phyloP scores from a whole-genome alignment of 2,329 filamentous ascomycete genomes.

The Sarocladium oryzae region DNA sequence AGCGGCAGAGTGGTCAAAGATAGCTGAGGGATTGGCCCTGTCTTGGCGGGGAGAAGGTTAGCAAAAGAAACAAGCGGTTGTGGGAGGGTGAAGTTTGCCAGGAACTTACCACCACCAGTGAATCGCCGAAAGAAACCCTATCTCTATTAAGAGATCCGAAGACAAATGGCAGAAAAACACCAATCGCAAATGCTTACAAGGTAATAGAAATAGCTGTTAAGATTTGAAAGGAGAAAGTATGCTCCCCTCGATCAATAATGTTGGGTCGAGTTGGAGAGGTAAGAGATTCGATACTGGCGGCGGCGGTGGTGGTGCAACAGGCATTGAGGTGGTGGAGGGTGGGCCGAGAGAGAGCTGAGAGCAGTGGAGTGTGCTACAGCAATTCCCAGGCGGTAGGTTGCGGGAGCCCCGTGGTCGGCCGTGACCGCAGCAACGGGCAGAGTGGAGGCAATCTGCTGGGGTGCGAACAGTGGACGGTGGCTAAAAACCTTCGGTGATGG shows the following conservation, averaged over 20 bases:
- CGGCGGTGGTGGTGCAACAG: too few relatives aligned
- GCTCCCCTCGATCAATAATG: background rate
- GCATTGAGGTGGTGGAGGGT: background rate
- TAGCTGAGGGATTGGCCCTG: too few relatives aligned
- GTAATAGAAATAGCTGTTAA: background rate
- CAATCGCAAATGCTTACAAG: background rate
- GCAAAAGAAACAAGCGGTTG: background rate
- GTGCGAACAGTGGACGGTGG: background rate
- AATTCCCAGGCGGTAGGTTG: background rate
- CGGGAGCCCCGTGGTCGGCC: slow-evolving; percentile 7
- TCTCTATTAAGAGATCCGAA: background rate
- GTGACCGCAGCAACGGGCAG: slow-evolving; percentile 9
- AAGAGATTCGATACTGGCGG: too few relatives aligned
- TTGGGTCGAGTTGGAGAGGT: background rate
- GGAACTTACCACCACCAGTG: background rate
- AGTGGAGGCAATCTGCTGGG: slow-evolving; percentile 4
- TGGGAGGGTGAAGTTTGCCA: too few relatives aligned
- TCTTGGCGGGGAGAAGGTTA: background rate
- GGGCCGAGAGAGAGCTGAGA: slow-evolving; percentile 7
- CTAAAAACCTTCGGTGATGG: too few relatives aligned
- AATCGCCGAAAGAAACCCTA: background rate
- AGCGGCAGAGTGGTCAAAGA: background rate
- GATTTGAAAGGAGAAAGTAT: slow-evolving; percentile 2
- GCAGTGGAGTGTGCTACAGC: background rate
- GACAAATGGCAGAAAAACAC: background rate